Evolutionary conservation across 2,329 filamentous ascomycete species (phyloP).

Genomic region (Colletotrichum limetticola): DNA sequence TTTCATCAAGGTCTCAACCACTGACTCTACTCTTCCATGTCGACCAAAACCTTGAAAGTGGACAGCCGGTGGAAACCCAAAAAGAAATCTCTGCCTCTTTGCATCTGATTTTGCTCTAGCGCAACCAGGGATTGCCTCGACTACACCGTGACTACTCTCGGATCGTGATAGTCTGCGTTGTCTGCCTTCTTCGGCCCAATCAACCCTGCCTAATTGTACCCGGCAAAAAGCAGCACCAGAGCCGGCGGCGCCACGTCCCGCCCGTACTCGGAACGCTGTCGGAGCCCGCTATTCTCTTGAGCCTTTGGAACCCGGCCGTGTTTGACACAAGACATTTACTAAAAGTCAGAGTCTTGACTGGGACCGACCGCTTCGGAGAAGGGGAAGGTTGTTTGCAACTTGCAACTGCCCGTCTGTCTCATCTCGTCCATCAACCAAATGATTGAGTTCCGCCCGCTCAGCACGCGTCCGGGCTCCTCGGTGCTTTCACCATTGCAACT

Average conservation of each 20-base stretch:
- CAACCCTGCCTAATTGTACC: neutral
- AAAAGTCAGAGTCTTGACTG: neutral
- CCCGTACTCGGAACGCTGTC: neutral
- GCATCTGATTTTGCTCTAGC: slow-evolving; percentile 2
- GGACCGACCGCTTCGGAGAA: neutral
- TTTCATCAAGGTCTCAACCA: neutral
- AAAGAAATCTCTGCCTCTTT: slow-evolving; percentile 22
- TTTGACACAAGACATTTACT: neutral
- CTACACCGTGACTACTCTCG: neutral
- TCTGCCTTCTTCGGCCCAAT: neutral
- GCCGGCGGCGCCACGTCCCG: neutral
- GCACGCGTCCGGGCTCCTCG: slow-evolving; percentile 1
- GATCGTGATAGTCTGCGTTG: neutral
- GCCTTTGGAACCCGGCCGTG: neutral
- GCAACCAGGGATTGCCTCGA: neutral
- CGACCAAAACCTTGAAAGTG: neutral
- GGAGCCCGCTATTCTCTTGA: neutral
- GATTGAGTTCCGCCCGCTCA: neutral
- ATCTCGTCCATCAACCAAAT: neutral
- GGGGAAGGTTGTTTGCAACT: neutral
- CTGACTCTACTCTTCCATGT: neutral
- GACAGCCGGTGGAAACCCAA: slow-evolving; percentile 12
- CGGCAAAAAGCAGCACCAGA: neutral
- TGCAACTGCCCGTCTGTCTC: slow-evolving; percentile 1
- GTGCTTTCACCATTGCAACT: slow-evolving; percentile 6